These are phyloP conservation scores for Aspergillus neotritici DNA, from an alignment of 2,329 filamentous ascomycete species.

Conservation along the genomic window DNA sequence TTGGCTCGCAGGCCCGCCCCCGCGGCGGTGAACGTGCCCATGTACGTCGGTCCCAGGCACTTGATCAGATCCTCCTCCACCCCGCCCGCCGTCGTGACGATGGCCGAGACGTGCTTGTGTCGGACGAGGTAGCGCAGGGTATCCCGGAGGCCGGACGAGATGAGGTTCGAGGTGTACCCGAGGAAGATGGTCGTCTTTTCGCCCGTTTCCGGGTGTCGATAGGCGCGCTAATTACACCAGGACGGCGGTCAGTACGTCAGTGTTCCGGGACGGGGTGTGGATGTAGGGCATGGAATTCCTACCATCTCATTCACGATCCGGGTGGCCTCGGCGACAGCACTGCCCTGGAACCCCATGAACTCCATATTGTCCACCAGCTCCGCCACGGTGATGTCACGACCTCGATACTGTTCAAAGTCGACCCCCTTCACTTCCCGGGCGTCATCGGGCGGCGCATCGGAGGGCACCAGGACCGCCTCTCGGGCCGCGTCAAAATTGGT, in stretches of 20 bases:
- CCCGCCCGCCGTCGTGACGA: constrained; percentile 92
- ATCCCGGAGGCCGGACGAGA: constrained; percentile 89
- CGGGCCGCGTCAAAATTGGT: constrained; percentile 56
- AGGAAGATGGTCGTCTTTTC: constrained; percentile 89
- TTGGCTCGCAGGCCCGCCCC: constrained; percentile 74
- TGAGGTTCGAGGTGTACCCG: constrained; percentile 95
- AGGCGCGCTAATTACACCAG: constrained; percentile 57
- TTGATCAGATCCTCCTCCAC: constrained; percentile 99
- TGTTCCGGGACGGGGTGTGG: not conserved
- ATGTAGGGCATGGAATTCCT: constrained; percentile 13
- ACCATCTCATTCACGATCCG: constrained; percentile 96
- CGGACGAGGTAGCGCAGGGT: constrained; percentile 88
- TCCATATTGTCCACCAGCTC: constrained; percentile 78
- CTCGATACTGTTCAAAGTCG: constrained; percentile 77
- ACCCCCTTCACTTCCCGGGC: constrained; percentile 82
- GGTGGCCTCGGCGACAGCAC: constrained; percentile 76
- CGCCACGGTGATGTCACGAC: constrained; percentile 70
- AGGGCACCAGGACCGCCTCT: constrained; percentile 77
- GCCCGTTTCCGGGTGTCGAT: constrained; percentile 72
- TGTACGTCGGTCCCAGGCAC: constrained; percentile 88
- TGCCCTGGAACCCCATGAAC: constrained; percentile 79
- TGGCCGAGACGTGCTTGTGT: constrained; percentile 84
- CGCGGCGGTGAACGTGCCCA: constrained; percentile 73
- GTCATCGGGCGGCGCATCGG: constrained; percentile 70
- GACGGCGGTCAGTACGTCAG: constrained; percentile 4